These are phyloP conservation scores for Baorangia bicolor DNA, from an alignment of 768 basidiomycete genomes.

Conservation along the genomic window DNA sequence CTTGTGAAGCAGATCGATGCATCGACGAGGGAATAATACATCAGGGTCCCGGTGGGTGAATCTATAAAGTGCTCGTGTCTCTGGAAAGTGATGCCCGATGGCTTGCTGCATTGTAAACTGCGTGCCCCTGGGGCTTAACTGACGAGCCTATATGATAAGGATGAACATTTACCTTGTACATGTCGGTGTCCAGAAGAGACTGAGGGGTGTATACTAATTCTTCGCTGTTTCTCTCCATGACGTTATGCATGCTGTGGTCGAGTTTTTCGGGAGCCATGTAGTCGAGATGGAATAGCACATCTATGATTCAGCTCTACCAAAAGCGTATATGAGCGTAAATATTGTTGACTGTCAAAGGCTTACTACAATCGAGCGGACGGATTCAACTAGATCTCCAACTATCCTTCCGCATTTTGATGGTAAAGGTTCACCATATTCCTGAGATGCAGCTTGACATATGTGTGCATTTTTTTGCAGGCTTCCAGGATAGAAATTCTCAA, in stretches of 20 bases:
- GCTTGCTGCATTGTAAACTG: conserved; percentile 97
- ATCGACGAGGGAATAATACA: conserved; percentile 55
- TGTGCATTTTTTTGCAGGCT: conserved; percentile 30
- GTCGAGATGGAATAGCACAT: neutral
- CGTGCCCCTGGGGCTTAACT: neutral
- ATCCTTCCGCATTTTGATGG: conserved; percentile 1
- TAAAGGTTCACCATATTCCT: neutral
- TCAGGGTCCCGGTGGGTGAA: conserved; percentile 77
- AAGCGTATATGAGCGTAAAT: neutral
- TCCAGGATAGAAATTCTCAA: conserved; percentile 75
- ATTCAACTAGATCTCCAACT: no score
- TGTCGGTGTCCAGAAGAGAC: conserved; percentile 88
- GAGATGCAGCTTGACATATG: neutral
- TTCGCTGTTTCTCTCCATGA: conserved; percentile 12
- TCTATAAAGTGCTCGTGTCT: conserved; percentile 64
- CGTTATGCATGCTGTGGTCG: neutral
- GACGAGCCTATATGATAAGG: neutral
- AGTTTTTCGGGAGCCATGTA: neutral
- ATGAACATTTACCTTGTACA: conserved; percentile 75
- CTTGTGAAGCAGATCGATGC: conserved; percentile 35
- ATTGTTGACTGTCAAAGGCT: neutral
- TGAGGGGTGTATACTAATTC: conserved; percentile 16
- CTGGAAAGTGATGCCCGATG: conserved; percentile 73
- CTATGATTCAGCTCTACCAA: neutral
- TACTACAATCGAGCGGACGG: neutral